A percentile compares a stretch with the other conserved stretches of the same genome.
Conservation (phyloP, 495 filamentous ascomycete species). For the Xylaria flabelliformis region DNA sequence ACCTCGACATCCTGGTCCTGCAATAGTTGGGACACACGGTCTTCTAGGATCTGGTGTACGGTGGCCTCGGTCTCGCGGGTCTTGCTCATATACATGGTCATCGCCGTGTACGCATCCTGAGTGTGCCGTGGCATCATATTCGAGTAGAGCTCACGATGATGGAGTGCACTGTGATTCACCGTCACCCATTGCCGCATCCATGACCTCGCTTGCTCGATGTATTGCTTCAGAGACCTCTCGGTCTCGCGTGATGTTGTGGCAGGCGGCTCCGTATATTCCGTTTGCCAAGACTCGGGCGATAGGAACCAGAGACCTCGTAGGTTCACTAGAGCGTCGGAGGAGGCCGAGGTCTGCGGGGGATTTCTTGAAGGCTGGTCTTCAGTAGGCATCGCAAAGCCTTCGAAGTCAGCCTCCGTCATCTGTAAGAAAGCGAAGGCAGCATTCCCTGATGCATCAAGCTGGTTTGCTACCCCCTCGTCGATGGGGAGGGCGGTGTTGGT, state of each 20-base stretch:
- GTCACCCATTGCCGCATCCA: conserved; percentile 38
- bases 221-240: conserved; percentile 25
- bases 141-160: conserved; percentile 33
- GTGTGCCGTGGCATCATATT: conserved; percentile 34
- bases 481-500: not conserved
- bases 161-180: conserved; percentile 33
- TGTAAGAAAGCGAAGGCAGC: not conserved
- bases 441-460: not conserved
- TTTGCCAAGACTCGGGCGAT: conserved; percentile 31
- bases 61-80: conserved; percentile 26
- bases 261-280: conserved; percentile 22
- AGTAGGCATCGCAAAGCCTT: not conserved
- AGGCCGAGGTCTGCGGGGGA: not conserved
- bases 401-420: conserved; percentile 10
- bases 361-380: not conserved
- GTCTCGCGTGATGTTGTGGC: not conserved
- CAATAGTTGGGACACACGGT: conserved; percentile 34
- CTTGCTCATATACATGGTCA: conserved; percentile 30
- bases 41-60: conserved; percentile 31
- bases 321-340: conserved; percentile 2
- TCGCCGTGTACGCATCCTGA: conserved; percentile 35
- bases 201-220: conserved; percentile 29
- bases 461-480: not conserved
- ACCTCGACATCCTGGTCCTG: conserved; percentile 31
- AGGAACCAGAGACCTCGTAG: conserved; percentile 31